A percentile compares a stretch with the other conserved stretches of the same genome.
phyloP scores from a whole-genome alignment of 352 stramenopile species.

The Pythium biforme region DNA sequence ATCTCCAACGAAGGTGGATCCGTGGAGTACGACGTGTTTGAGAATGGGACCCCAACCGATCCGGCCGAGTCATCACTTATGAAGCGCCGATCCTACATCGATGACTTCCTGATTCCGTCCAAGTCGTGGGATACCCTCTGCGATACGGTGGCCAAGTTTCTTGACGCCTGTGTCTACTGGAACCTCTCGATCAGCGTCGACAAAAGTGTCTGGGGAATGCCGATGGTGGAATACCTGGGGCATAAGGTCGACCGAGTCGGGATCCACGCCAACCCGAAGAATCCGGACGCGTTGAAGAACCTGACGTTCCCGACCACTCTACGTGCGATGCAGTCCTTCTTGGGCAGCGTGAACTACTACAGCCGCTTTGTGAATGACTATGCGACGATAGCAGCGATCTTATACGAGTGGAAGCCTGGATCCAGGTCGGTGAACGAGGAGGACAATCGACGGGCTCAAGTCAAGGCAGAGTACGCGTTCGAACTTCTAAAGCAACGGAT shows the following conservation, averaged over 20 bases:
- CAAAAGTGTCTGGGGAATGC: slow-evolving; percentile 24
- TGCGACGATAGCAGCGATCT: slow-evolving; percentile 9
- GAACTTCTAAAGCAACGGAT: slow-evolving; percentile 29
- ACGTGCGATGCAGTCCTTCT: slow-evolving; percentile 22
- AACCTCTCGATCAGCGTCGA: slow-evolving; percentile 14
- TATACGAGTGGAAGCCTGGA: slow-evolving; percentile 16
- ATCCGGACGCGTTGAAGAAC: not conserved
- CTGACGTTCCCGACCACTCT: slow-evolving; percentile 19
- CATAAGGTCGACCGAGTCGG: slow-evolving; percentile 14
- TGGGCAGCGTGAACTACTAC: slow-evolving; percentile 24
- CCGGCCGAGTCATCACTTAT: too few species aligned
- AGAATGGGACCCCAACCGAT: too few species aligned
- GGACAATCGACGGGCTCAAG: too few species aligned
- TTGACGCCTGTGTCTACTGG: slow-evolving; percentile 25
- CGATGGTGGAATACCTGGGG: slow-evolving; percentile 16
- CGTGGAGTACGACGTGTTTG: not conserved
- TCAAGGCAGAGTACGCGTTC: slow-evolving; percentile 19
- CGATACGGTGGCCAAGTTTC: slow-evolving; percentile 6
- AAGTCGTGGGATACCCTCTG: not conserved
- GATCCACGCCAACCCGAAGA: slow-evolving; percentile 9
- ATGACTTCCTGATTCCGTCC: slow-evolving; percentile 16
- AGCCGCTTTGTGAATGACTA: slow-evolving; percentile 24
- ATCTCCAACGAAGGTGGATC: too few species aligned
- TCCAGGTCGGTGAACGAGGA: too few species aligned
- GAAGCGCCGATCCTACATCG: slow-evolving; percentile 18